These are phyloP conservation scores for Collybia sordida DNA, from an alignment of 768 basidiomycete genomes.

Conservation along the genomic window DNA sequence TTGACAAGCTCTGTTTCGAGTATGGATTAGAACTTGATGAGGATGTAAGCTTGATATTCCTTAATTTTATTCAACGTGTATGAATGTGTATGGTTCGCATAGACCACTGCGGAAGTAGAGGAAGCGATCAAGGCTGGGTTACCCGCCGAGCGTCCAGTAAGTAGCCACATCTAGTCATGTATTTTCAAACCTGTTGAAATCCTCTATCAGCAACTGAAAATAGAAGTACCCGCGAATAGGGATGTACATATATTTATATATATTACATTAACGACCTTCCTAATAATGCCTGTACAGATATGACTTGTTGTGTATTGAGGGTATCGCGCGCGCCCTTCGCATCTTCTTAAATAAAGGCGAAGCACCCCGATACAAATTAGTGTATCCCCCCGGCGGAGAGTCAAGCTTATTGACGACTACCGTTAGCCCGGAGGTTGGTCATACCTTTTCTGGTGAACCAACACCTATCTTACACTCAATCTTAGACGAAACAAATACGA, in stretches of 20 bases:
- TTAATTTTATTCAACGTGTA: not conserved
- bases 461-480: not conserved
- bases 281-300: constrained; percentile 56
- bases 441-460: not conserved
- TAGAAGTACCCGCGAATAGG: constrained; percentile 99
- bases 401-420: constrained; percentile 63
- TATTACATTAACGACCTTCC: constrained; percentile 6
- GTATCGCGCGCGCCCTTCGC: constrained; percentile 82
- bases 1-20: constrained; percentile 94
- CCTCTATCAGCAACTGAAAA: constrained; percentile 83
- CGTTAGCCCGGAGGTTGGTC: constrained; percentile 69
- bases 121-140: constrained; percentile 80
- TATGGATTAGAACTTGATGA: constrained; percentile 98
- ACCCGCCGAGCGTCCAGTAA: constrained; percentile 81
- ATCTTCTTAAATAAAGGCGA: constrained; percentile 74
- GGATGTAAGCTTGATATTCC: constrained; percentile 60
- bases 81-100: not conserved
- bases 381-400: constrained; percentile 71
- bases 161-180: constrained; percentile 17
- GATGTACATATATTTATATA: constrained; percentile 19
- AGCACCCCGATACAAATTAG: constrained; percentile 71
- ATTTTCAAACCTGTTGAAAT: not conserved
- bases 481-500: constrained; percentile 76
- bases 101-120: constrained; percentile 91
- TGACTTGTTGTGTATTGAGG: constrained; percentile 96